phyloP scores from a whole-genome alignment of 1,139 yeast genomes.

The Pneumocystis sp. region DNA sequence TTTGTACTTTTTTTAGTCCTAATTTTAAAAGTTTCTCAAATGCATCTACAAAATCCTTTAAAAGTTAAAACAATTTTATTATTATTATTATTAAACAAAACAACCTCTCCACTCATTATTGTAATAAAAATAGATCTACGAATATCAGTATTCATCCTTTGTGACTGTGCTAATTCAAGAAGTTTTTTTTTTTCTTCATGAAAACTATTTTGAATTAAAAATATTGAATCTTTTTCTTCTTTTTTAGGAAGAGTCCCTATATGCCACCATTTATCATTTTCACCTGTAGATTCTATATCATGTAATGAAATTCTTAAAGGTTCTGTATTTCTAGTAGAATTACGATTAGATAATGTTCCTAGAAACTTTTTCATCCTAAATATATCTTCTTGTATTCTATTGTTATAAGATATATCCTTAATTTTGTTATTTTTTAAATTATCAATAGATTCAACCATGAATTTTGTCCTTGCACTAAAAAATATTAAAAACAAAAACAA shows the following conservation, averaged over 20 bases:
- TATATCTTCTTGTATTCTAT: conserved; percentile 32
- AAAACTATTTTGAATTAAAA: conserved; percentile 34
- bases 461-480: conserved; percentile 49
- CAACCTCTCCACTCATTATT: conserved; percentile 47
- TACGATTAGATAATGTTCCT: conserved; percentile 29
- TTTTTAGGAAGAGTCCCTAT: conserved; percentile 65
- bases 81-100: neutral
- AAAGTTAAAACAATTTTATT: conserved; percentile 20
- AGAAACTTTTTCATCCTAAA: conserved; percentile 55
- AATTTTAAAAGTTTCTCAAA: conserved; percentile 66
- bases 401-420: conserved; percentile 21
- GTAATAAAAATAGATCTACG: conserved; percentile 88
- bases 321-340: conserved; percentile 38
- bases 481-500: conserved; percentile 19
- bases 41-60: conserved; percentile 82
- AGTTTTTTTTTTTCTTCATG: conserved; percentile 60
- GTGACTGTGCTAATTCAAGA: conserved; percentile 70
- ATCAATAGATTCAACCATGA: conserved; percentile 68
- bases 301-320: conserved; percentile 72
- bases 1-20: conserved; percentile 65
- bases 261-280: conserved; percentile 95
- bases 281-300: conserved; percentile 63
- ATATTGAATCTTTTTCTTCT: conserved; percentile 17
- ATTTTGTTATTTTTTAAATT: conserved; percentile 76
- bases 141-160: conserved; percentile 89